phyloP scores from a whole-genome alignment of 2,329 filamentous ascomycete species.

The Aspergillus cejpii region DNA sequence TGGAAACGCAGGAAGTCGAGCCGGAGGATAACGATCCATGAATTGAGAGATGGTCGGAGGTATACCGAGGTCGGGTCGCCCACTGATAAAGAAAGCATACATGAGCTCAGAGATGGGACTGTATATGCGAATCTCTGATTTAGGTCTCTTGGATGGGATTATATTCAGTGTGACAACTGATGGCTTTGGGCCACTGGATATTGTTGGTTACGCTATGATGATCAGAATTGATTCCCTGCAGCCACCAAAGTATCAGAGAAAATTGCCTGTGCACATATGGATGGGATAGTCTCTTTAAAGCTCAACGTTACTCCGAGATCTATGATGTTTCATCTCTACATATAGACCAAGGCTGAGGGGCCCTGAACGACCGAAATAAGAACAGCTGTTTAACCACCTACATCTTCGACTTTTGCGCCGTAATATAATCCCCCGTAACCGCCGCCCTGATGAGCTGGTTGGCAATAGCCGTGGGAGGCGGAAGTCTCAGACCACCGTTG shows the following conservation, averaged over 20 bases:
- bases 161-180: no score
- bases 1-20: constrained; percentile 28
- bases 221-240: no score
- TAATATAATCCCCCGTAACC: constrained; percentile 61
- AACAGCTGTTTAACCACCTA: constrained; percentile 13
- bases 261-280: no score
- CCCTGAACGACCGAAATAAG: neutral
- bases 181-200: no score
- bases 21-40: constrained; percentile 38
- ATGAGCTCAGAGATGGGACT: constrained; percentile 40
- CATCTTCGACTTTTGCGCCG: constrained; percentile 47
- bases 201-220: no score
- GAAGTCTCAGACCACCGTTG: constrained; percentile 69
- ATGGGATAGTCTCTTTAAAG: no score
- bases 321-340: neutral
- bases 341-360: neutral
- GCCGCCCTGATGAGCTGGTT: constrained; percentile 80
- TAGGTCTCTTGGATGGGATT: neutral
- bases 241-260: no score
- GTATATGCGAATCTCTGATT: constrained; percentile 37
- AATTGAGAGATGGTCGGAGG: constrained; percentile 37
- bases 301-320: neutral
- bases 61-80: constrained; percentile 39
- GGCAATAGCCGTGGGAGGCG: constrained; percentile 83
- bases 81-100: constrained; percentile 34